A percentile compares a stretch with the other conserved stretches of the same genome.
Conservation (phyloP, 352 stramenopile species). For the Pythium dissimile region DNA sequence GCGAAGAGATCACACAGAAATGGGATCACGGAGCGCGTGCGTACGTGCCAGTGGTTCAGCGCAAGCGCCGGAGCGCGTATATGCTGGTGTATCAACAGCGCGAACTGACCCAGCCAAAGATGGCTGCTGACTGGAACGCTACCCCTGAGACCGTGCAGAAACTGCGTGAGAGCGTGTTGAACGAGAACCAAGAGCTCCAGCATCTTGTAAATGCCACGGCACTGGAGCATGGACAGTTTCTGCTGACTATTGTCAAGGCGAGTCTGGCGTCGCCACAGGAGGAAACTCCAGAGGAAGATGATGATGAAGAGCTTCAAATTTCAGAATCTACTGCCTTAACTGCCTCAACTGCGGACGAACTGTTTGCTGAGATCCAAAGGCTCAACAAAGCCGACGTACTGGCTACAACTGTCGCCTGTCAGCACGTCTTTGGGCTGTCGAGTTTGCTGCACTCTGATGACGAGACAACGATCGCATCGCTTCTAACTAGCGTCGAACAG, state of each 20-base stretch:
- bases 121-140: not conserved
- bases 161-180: not conserved
- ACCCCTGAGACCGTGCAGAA: conserved; percentile 3
- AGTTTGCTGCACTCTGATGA: conserved; percentile 12
- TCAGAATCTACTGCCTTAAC: not conserved
- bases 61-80: conserved; percentile 68
- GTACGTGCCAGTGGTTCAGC: conserved; percentile 37
- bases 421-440: conserved; percentile 21
- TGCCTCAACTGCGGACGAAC: not conserved
- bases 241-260: not conserved
- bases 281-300: not conserved
- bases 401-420: conserved; percentile 3
- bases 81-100: conserved; percentile 76
- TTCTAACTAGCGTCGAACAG: not conserved
- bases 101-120: not conserved
- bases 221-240: conserved; percentile 1
- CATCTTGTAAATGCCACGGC: conserved; percentile 10
- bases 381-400: not conserved
- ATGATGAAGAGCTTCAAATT: not conserved
- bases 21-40: conserved; percentile 39
- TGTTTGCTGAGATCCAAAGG: not conserved
- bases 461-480: not conserved
- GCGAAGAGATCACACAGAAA: conserved; percentile 65
- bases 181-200: conserved; percentile 16
- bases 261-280: not conserved